Evolutionary conservation across 2,329 filamentous ascomycete genomes (phyloP).

Genomic region (Verticillium nubilum): DNA sequence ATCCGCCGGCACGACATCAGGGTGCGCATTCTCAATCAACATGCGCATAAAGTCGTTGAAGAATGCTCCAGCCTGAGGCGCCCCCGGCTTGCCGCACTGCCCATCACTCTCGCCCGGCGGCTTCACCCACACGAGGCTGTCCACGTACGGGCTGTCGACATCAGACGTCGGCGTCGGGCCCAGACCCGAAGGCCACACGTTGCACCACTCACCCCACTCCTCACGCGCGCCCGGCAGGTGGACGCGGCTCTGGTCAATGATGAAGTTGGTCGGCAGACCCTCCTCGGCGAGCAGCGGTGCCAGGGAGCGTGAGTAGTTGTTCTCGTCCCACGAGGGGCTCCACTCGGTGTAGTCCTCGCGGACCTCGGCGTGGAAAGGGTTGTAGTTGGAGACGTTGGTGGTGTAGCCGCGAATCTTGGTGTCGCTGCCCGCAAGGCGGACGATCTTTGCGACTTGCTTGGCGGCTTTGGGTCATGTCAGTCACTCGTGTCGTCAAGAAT

Average conservation of each 20-base stretch:
- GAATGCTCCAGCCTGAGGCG: conserved; percentile 30
- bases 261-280: conserved; percentile 33
- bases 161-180: conserved; percentile 26
- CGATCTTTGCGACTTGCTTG: conserved; percentile 28
- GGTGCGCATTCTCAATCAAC: conserved; percentile 29
- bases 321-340: conserved; percentile 30
- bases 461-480: conserved; percentile 20
- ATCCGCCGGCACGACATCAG: conserved; percentile 10
- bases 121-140: conserved; percentile 35
- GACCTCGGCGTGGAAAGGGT: conserved; percentile 24
- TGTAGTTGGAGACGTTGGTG: conserved; percentile 36
- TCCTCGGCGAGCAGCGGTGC: conserved; percentile 25
- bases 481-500: background rate
- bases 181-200: conserved; percentile 28
- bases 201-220: conserved; percentile 36
- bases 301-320: conserved; percentile 30
- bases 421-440: conserved; percentile 20
- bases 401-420: conserved; percentile 29
- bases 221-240: conserved; percentile 25
- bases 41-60: conserved; percentile 30
- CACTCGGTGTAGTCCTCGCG: conserved; percentile 33
- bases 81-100: conserved; percentile 24
- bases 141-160: conserved; percentile 24
- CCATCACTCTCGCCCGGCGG: conserved; percentile 35
- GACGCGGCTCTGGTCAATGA: conserved; percentile 34